Conservation (phyloP, 176 grass and related monocot genomes). For the Carex scoparia region DNA sequence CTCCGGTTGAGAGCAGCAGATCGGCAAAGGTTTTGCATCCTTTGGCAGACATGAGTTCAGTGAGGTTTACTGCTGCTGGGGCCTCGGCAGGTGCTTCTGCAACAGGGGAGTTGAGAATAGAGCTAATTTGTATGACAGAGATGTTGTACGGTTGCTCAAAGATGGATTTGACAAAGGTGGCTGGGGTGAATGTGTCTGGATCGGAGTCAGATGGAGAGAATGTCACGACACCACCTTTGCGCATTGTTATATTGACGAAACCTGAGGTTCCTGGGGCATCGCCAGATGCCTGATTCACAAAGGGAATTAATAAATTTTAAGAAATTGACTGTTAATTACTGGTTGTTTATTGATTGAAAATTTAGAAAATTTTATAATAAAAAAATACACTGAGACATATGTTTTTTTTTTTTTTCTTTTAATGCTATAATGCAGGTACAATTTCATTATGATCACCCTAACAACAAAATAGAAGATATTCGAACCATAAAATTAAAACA, state of each 20-base stretch:
- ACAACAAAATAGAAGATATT: neutral
- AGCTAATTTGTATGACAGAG: slow-evolving; percentile 47
- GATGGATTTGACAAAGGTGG: slow-evolving; percentile 37
- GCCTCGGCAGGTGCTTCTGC: slow-evolving; percentile 30
- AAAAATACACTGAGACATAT: neutral
- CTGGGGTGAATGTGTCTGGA: neutral
- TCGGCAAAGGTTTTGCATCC: slow-evolving; percentile 66
- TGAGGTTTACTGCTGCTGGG: slow-evolving; percentile 57
- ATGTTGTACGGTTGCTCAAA: slow-evolving; percentile 38
- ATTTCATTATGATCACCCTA: neutral
- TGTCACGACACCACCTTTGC: slow-evolving; percentile 2
- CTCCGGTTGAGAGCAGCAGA: slow-evolving; percentile 41
- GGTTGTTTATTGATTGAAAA: neutral
- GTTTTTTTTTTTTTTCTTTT: neutral
- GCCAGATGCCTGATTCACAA: slow-evolving; percentile 33
- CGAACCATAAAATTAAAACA: neutral
- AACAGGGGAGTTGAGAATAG: slow-evolving; percentile 28
- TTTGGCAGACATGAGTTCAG: slow-evolving; percentile 70
- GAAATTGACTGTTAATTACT: neutral
- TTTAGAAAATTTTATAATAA: neutral
- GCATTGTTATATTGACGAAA: slow-evolving; percentile 26
- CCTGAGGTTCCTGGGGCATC: slow-evolving; percentile 26
- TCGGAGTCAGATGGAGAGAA: slow-evolving; percentile 13
- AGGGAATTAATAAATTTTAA: neutral
- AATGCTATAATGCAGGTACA: neutral